Evolutionary conservation across 306 rosid species (phyloP).

Genomic region (Morella rubra): DNA sequence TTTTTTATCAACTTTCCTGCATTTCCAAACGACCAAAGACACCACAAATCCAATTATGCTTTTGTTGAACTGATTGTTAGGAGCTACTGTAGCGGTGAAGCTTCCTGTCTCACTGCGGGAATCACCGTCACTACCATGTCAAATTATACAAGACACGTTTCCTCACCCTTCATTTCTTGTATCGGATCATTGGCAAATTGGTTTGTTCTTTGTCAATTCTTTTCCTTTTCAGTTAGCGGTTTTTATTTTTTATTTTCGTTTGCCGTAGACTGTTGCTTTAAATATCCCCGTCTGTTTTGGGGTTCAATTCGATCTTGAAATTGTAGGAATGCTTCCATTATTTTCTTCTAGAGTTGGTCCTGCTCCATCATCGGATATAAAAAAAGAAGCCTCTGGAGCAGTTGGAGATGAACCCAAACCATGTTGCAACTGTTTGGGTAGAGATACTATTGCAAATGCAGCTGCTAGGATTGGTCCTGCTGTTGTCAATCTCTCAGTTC

Average conservation of each 20-base stretch:
- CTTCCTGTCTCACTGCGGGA: slow-evolving; percentile 37
- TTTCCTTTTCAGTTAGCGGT: background rate
- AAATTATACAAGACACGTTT: slow-evolving; percentile 16
- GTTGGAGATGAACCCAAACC: slow-evolving; percentile 42
- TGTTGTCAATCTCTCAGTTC: slow-evolving; percentile 72
- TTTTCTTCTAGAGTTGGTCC: slow-evolving; percentile 45
- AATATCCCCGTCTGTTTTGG: background rate
- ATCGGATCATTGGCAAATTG: slow-evolving; percentile 28
- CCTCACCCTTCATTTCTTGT: slow-evolving; percentile 8
- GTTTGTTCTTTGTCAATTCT: slow-evolving; percentile 27
- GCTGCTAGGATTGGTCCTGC: slow-evolving; percentile 85
- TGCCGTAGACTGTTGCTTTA: background rate
- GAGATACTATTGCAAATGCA: slow-evolving; percentile 80
- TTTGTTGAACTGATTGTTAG: slow-evolving; percentile 33
- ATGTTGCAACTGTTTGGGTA: slow-evolving; percentile 51
- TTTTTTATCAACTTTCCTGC: background rate
- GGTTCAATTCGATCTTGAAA: slow-evolving; percentile 15
- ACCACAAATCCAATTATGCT: background rate
- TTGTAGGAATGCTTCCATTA: slow-evolving; percentile 46
- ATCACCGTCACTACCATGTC: slow-evolving; percentile 30
- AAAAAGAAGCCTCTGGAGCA: slow-evolving; percentile 39
- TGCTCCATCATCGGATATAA: slow-evolving; percentile 36
- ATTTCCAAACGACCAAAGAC: background rate
- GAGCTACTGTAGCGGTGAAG: slow-evolving; percentile 29
- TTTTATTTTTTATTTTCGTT: background rate